phyloP scores from a whole-genome alignment of 495 filamentous ascomycete species.

The Neurospora sublineolata region DNA sequence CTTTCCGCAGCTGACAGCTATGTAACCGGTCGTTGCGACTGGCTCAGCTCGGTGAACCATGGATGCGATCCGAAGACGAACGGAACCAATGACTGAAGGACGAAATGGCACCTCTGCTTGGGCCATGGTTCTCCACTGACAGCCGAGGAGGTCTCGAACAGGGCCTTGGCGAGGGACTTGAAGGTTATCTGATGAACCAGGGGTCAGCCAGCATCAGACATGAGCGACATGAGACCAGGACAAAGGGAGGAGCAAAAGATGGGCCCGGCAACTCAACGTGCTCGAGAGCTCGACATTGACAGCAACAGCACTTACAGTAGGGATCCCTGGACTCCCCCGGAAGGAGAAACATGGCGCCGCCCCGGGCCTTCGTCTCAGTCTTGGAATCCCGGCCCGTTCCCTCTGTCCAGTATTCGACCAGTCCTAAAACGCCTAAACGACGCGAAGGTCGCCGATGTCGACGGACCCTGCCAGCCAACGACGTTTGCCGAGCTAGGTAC shows the following conservation, averaged over 20 bases:
- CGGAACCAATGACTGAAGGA: background rate
- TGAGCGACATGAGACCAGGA: background rate
- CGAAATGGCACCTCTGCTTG: background rate
- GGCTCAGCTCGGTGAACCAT: background rate
- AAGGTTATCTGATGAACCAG: background rate
- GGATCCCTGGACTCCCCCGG: background rate
- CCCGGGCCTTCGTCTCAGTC: background rate
- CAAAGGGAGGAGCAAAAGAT: background rate
- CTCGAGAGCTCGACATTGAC: background rate
- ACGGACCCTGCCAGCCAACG: background rate
- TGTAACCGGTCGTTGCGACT: background rate
- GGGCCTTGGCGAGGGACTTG: background rate
- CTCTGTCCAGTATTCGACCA: background rate
- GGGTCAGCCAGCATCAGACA: background rate
- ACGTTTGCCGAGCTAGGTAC: background rate
- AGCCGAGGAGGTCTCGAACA: background rate
- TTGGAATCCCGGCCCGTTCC: background rate
- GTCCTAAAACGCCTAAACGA: background rate
- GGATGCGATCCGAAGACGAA: background rate
- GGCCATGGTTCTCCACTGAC: background rate
- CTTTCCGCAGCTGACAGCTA: background rate
- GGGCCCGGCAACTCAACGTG: background rate
- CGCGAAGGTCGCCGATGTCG: background rate
- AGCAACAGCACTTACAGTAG: background rate
- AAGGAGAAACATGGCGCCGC: background rate